These are phyloP conservation scores for Blastocystis hominis DNA, from an alignment of 352 stramenopile genomes.

Conservation along the genomic window DNA sequence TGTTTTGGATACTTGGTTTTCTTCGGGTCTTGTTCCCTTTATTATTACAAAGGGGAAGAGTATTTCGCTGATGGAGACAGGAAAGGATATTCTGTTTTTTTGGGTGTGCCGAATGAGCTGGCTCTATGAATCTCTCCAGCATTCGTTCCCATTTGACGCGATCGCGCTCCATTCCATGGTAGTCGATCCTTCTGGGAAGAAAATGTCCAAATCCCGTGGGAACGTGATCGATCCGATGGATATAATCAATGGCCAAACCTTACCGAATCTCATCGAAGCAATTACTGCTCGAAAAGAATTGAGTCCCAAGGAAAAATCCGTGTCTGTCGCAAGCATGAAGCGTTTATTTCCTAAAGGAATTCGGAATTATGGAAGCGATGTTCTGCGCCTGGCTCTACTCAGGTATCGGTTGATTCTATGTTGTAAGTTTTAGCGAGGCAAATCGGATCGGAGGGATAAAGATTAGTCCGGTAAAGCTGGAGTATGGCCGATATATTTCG, in stretches of 20 bases:
- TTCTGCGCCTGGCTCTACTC: slow-evolving; percentile 72
- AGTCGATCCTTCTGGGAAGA: slow-evolving; percentile 89
- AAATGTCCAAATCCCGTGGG: slow-evolving; percentile 98
- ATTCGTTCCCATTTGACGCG: slow-evolving; percentile 86
- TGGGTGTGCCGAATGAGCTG: slow-evolving; percentile 95
- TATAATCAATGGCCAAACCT: slow-evolving; percentile 66
- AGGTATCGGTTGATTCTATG: slow-evolving; percentile 71
- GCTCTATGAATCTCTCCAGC: slow-evolving; percentile 89
- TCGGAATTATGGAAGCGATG: slow-evolving; percentile 71
- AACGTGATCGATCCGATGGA: slow-evolving; percentile 95
- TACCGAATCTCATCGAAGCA: neutral
- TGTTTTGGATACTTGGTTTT: slow-evolving; percentile 99
- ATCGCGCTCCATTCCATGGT: slow-evolving; percentile 95
- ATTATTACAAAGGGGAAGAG: slow-evolving; percentile 69
- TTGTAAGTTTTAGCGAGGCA: slow-evolving; percentile 60
- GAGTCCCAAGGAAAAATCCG: slow-evolving; percentile 33
- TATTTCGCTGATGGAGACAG: slow-evolving; percentile 90
- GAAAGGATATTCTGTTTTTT: slow-evolving; percentile 99
- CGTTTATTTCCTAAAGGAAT: slow-evolving; percentile 57
- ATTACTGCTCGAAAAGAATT: slow-evolving; percentile 34
- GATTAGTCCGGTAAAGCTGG: slow-evolving; percentile 81
- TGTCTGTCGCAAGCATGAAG: slow-evolving; percentile 12
- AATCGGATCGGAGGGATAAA: slow-evolving; percentile 69
- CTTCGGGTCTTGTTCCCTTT: slow-evolving; percentile 87
- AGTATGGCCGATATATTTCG: slow-evolving; percentile 90